Evolutionary conservation across 1,284 basidiomycete species (phyloP).

Genomic region (Rhodotorula mucilaginosa): DNA sequence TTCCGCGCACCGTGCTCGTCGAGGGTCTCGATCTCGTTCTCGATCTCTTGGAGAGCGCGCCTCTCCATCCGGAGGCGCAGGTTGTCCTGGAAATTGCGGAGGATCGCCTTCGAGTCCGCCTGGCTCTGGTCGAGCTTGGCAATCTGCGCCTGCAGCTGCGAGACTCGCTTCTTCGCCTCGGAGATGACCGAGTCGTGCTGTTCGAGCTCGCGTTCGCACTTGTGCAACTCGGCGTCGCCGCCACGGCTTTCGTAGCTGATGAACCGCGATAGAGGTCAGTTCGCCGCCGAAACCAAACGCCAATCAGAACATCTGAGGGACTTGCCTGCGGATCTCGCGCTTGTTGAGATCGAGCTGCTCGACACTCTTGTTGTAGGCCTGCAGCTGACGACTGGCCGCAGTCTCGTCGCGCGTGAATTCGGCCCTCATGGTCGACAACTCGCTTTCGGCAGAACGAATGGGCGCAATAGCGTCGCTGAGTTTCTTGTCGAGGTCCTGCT

Average conservation of each 20-base stretch:
- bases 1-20: conserved; percentile 79
- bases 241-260: conserved; percentile 72
- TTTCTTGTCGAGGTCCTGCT: conserved; percentile 65
- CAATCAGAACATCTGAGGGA: background rate
- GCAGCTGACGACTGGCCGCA: conserved; percentile 58
- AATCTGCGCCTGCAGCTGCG: conserved; percentile 56
- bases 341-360: conserved; percentile 59
- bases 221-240: conserved; percentile 62
- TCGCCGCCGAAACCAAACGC: too few species aligned
- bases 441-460: conserved; percentile 64
- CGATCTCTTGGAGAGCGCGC: conserved; percentile 64
- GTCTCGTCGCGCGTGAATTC: conserved; percentile 58
- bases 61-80: conserved; percentile 70
- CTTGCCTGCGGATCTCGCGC: conserved; percentile 56
- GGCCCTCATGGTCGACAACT: conserved; percentile 58
- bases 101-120: conserved; percentile 48
- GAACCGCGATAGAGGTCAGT: background rate
- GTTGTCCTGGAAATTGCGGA: conserved; percentile 77
- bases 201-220: conserved; percentile 61
- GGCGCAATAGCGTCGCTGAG: conserved; percentile 65
- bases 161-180: conserved; percentile 51
- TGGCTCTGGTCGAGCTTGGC: conserved; percentile 48
- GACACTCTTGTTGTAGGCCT: conserved; percentile 64
- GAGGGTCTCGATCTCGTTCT: conserved; percentile 68
- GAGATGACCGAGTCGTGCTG: conserved; percentile 50